phyloP scores from a whole-genome alignment of 2,329 filamentous ascomycete species.

The Aspergillus sp. region DNA sequence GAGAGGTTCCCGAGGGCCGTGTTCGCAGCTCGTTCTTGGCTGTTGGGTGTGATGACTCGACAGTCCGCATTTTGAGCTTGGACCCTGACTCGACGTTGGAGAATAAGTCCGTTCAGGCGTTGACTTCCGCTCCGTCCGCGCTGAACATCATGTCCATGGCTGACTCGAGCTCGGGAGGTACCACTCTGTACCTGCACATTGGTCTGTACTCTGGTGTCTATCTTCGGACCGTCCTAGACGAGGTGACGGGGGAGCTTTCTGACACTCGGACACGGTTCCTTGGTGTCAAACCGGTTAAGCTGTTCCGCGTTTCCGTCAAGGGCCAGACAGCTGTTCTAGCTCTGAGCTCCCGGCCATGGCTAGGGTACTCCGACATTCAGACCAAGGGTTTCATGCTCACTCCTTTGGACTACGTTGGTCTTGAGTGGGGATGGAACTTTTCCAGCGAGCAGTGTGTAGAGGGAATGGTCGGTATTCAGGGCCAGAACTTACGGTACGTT shows the following conservation, averaged over 20 bases:
- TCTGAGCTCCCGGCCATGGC: constrained; percentile 88
- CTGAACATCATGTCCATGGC: constrained; percentile 92
- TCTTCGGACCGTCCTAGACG: constrained; percentile 86
- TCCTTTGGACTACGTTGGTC: constrained; percentile 75
- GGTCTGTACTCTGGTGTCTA: constrained; percentile 94
- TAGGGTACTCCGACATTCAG: constrained; percentile 84
- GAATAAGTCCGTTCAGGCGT: constrained; percentile 87
- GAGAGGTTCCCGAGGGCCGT: constrained; percentile 83
- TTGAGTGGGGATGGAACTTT: constrained; percentile 96
- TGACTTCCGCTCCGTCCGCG: constrained; percentile 83
- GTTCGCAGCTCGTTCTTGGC: constrained; percentile 87
- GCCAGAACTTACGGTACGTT: constrained; percentile 73
- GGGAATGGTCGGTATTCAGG: constrained; percentile 90
- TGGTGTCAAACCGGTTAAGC: constrained; percentile 78
- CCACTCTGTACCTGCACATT: constrained; percentile 89
- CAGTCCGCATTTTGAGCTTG: constrained; percentile 83
- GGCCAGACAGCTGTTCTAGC: constrained; percentile 79
- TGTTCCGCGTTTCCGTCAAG: constrained; percentile 86
- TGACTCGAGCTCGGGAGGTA: constrained; percentile 82
- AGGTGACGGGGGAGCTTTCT: constrained; percentile 89
- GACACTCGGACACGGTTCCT: constrained; percentile 93
- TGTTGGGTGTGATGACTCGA: constrained; percentile 94
- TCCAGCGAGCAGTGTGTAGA: constrained; percentile 90
- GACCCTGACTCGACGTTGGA: constrained; percentile 86
- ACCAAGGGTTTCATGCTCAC: constrained; percentile 87